Base-by-base conservation (phyloP, 2,329 filamentous ascomycete species). In the Fusarium devonianum region DNA sequence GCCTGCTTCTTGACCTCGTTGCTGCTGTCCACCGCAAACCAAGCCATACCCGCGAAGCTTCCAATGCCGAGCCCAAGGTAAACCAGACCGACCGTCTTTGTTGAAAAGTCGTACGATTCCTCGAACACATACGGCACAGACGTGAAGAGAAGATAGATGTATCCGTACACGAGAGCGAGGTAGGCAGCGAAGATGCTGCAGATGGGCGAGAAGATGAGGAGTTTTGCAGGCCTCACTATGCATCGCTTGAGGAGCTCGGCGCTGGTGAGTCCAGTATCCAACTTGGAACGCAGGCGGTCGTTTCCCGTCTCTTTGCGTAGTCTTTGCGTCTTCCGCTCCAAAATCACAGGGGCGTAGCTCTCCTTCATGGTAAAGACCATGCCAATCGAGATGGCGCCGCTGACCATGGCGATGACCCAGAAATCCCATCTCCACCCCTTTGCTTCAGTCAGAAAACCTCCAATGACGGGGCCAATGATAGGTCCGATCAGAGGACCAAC, bases 401-500 rank as follows among this genome's bases (percentile, higher is more conserved):
- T 42, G 2, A 56, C 85, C 40, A 88, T 86, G 26, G 85, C 70
- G 36, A 88, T 74, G 4, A 86, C 73, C 69, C 85, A 88, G 65
- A 87, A 85, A 0, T 75, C 76, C 82, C 82, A 85, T 25, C 81
- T 72, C 78, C 85, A 88, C n/a, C 74, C 77, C 8, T 76, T 78
- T 52, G 77, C 80, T 51, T 84, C 73, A 49, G 85, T 83, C 46
- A 88, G 80, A 56, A 85, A 86, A 1, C 84, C 84, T 5, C 83
- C 84, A 17, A 78, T 66, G 5, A 73, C 58, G 1, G 71, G 71
- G 0, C 70, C 71, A 8, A 71, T 50, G 4, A 65, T 64, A 2
- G 71, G 64, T 73, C 84, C 56, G 2, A 68, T 29, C 5, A 67
- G 30, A 2, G 78, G 75, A 25, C 86, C 82, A 6, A 86, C 75